Evolutionary conservation across 2,329 filamentous ascomycete genomes (phyloP).

Genomic region (Penicillium sp.): DNA sequence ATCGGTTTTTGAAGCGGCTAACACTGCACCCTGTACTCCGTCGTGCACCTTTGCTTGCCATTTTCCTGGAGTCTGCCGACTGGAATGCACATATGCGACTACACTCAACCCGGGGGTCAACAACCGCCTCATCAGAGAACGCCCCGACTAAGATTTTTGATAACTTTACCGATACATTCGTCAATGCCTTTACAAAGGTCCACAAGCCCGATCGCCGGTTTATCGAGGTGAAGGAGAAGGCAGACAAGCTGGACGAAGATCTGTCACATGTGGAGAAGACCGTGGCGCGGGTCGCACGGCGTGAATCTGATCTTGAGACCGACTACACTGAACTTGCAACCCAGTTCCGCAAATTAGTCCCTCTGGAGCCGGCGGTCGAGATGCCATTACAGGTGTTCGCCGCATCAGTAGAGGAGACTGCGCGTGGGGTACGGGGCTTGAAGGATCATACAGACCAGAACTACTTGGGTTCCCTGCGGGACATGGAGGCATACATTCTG

Average conservation of each 20-base stretch:
- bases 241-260: conserved; percentile 92
- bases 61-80: conserved; percentile 88
- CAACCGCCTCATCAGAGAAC: conserved; percentile 42
- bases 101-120: conserved; percentile 66
- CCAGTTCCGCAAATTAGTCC: conserved; percentile 92
- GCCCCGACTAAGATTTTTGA: conserved; percentile 75
- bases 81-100: conserved; percentile 96
- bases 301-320: conserved; percentile 81
- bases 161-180: conserved; percentile 90
- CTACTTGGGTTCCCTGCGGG: conserved; percentile 86
- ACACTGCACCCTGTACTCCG: conserved; percentile 87
- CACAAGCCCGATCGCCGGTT: conserved; percentile 95
- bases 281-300: conserved; percentile 83
- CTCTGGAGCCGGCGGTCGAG: conserved; percentile 84
- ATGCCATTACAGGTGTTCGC: conserved; percentile 81
- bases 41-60: conserved; percentile 76
- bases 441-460: conserved; percentile 93
- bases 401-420: conserved; percentile 79
- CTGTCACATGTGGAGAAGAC: conserved; percentile 92
- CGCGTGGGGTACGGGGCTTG: conserved; percentile 73
- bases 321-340: conserved; percentile 89
- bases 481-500: conserved; percentile 94
- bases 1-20: conserved; percentile 85
- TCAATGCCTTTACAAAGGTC: conserved; percentile 96
- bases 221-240: conserved; percentile 87